Evolutionary conservation across 495 filamentous ascomycete species (phyloP).

Genomic region (Xylaria telfairii): DNA sequence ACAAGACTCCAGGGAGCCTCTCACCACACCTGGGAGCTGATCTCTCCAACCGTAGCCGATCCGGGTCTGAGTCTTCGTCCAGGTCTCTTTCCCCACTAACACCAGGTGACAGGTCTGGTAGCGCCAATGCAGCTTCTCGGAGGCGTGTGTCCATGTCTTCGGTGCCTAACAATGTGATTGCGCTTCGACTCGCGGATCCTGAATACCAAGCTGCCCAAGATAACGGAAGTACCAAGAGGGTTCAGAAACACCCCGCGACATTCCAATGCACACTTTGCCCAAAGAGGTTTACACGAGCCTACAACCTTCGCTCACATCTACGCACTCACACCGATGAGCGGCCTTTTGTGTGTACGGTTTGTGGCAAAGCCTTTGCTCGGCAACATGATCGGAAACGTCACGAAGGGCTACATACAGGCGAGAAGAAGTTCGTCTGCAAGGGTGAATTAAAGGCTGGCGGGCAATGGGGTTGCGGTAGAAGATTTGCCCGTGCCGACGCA

Average conservation of each 20-base stretch:
- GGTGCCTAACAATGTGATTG: conserved; percentile 87
- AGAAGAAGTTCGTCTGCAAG: conserved; percentile 97
- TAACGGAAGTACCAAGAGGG: conserved; percentile 67
- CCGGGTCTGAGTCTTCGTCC: conserved; percentile 52
- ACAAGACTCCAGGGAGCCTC: conserved; percentile 50
- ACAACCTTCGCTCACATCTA: conserved; percentile 89
- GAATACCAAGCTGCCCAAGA: conserved; percentile 74
- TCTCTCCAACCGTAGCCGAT: conserved; percentile 48
- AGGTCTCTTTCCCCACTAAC: conserved; percentile 79
- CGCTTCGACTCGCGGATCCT: conserved; percentile 88
- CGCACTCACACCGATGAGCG: conserved; percentile 92
- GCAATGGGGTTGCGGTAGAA: conserved; percentile 90
- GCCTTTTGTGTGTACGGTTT: conserved; percentile 94
- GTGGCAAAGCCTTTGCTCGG: conserved; percentile 94
- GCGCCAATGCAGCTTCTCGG: conserved; percentile 65
- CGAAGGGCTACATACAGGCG: conserved; percentile 87
- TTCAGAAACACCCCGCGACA: conserved; percentile 94
- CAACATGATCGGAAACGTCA: conserved; percentile 92
- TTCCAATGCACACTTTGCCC: conserved; percentile 88
- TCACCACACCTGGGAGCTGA: conserved; percentile 53
- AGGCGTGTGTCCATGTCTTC: conserved; percentile 89
- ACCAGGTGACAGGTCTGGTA: conserved; percentile 64
- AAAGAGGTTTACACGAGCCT: conserved; percentile 86
- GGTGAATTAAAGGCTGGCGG: conserved; percentile 83
- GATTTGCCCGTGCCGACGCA: conserved; percentile 95